Evolutionary conservation across 2,329 filamentous ascomycete genomes (phyloP).

Genomic region (Aspergillus sp.): DNA sequence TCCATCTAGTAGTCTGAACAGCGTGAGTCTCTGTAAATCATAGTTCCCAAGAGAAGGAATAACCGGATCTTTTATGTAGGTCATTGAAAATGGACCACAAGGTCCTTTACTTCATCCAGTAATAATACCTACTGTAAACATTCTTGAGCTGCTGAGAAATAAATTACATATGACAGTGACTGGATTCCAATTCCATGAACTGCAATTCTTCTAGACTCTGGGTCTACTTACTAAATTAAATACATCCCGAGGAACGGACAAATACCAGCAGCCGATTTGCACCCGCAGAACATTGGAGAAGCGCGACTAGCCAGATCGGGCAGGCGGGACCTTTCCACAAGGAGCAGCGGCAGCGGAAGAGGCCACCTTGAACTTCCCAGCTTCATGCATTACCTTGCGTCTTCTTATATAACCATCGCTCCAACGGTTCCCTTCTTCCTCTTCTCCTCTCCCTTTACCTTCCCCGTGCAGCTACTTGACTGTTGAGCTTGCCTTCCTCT

Average conservation of each 20-base stretch:
- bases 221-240: not conserved
- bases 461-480: conserved; percentile 7
- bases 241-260: not conserved
- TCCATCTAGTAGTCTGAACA: no score
- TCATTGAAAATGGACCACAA: no score
- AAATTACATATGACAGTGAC: no score
- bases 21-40: no score
- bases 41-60: not conserved
- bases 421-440: conserved; percentile 23
- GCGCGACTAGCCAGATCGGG: conserved; percentile 21
- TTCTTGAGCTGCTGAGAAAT: no score
- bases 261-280: conserved; percentile 1
- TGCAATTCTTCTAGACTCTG: not conserved
- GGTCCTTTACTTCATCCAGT: no score
- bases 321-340: conserved; percentile 16
- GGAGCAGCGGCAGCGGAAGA: conserved; percentile 35
- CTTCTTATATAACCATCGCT: conserved; percentile 35
- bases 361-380: conserved; percentile 47
- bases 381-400: conserved; percentile 20
- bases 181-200: no score
- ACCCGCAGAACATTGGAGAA: conserved; percentile 22
- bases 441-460: conserved; percentile 19
- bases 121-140: no score
- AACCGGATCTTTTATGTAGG: no score
- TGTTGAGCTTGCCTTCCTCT: conserved; percentile 15